Conservation (phyloP, 2,329 filamentous ascomycete genomes). For the Diplodia corticola region DNA sequence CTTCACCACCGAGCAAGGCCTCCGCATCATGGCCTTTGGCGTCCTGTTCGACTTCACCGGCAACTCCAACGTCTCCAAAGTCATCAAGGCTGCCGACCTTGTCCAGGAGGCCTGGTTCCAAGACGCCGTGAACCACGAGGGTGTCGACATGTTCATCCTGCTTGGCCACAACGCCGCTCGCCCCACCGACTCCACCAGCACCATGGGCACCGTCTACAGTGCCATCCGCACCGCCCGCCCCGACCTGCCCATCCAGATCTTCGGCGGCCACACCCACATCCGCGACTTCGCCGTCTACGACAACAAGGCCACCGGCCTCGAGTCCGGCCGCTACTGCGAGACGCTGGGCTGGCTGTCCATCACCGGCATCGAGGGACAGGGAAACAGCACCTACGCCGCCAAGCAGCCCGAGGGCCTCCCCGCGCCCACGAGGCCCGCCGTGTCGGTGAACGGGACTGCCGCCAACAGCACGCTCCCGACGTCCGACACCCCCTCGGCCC, state of each 20-base stretch:
- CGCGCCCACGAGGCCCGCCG: slow-evolving; percentile 43
- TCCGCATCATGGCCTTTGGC: slow-evolving; percentile 56
- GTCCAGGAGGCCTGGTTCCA: slow-evolving; percentile 61
- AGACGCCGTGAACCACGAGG: slow-evolving; percentile 54
- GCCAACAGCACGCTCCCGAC: slow-evolving; percentile 36
- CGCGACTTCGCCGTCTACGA: slow-evolving; percentile 67
- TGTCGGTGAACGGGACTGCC: slow-evolving; percentile 27
- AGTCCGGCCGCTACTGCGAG: slow-evolving; percentile 66
- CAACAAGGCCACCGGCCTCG: slow-evolving; percentile 60
- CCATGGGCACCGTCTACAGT: slow-evolving; percentile 54
- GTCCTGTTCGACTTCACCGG: slow-evolving; percentile 54
- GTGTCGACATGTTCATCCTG: slow-evolving; percentile 65
- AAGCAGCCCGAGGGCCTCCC: slow-evolving; percentile 44
- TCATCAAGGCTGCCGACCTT: slow-evolving; percentile 56
- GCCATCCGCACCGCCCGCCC: slow-evolving; percentile 60
- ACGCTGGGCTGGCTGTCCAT: slow-evolving; percentile 68
- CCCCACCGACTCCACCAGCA: slow-evolving; percentile 46
- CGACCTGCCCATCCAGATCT: slow-evolving; percentile 62
- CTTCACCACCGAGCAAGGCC: slow-evolving; percentile 50
- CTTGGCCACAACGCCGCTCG: slow-evolving; percentile 64
- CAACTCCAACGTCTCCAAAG: slow-evolving; percentile 62
- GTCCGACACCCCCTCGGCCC: slow-evolving; percentile 45
- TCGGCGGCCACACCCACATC: slow-evolving; percentile 66
- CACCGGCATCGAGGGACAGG: slow-evolving; percentile 54
- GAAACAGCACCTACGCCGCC: slow-evolving; percentile 42